These are phyloP conservation scores for Trametes pubescens DNA, from an alignment of 1,284 basidiomycete species.

Conservation along the genomic window DNA sequence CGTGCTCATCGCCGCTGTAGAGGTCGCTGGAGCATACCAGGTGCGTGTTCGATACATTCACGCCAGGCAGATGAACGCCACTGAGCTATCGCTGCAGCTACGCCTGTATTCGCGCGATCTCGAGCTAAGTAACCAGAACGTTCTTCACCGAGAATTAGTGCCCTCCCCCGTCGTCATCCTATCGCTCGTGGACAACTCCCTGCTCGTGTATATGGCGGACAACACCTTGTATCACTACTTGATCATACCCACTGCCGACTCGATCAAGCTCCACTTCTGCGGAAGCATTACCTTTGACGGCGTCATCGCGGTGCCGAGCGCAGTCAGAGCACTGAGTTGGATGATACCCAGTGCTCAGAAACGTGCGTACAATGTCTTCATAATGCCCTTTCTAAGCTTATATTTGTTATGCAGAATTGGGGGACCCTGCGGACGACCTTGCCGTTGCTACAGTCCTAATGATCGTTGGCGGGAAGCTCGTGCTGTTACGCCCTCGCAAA, in stretches of 20 bases:
- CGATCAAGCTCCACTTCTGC: slow-evolving; percentile 88
- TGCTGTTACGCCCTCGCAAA: slow-evolving; percentile 86
- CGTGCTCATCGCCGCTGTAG: slow-evolving; percentile 91
- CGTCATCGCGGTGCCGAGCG: slow-evolving; percentile 85
- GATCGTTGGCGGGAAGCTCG: slow-evolving; percentile 93
- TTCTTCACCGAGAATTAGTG: slow-evolving; percentile 86
- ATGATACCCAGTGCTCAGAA: slow-evolving; percentile 95
- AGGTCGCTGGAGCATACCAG: slow-evolving; percentile 82
- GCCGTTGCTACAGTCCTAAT: slow-evolving; percentile 96
- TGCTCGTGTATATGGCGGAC: slow-evolving; percentile 97
- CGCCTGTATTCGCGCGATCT: slow-evolving; percentile 96
- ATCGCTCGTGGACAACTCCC: slow-evolving; percentile 93
- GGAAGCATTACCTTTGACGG: slow-evolving; percentile 96
- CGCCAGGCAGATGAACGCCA: neutral
- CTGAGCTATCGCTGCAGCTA: slow-evolving; percentile 58
- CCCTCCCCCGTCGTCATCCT: slow-evolving; percentile 83
- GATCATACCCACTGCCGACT: slow-evolving; percentile 85
- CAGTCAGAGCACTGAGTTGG: slow-evolving; percentile 96
- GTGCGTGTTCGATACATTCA: slow-evolving; percentile 49
- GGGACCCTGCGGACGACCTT: slow-evolving; percentile 94
- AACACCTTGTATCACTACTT: slow-evolving; percentile 95
- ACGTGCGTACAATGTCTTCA: slow-evolving; percentile 59
- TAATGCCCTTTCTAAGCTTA: slow-evolving; percentile 18
- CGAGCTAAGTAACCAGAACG: slow-evolving; percentile 87
- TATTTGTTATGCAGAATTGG: slow-evolving; percentile 76